Evolutionary conservation across 228 moss, liverwort and hornwort genomes (phyloP).

Genomic region (Sphagnum magellanicum): DNA sequence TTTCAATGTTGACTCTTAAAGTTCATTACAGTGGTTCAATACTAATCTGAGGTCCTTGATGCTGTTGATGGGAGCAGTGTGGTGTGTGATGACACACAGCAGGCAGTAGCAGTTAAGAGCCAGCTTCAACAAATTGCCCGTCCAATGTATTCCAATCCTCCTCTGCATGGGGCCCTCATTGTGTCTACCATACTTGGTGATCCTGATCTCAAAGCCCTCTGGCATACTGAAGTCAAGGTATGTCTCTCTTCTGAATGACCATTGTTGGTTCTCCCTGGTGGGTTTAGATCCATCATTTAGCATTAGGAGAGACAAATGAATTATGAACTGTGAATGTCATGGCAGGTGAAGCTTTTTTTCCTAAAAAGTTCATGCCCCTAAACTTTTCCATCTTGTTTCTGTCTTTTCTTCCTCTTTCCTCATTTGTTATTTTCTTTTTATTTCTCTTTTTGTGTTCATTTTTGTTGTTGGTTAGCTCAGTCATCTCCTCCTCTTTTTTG

Average conservation of each 20-base stretch:
- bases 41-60: not conserved
- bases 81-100: conserved; percentile 37
- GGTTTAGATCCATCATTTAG: too few species aligned
- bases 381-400: too few species aligned
- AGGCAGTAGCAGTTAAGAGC: conserved; percentile 48
- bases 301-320: too few species aligned
- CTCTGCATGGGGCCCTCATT: conserved; percentile 48
- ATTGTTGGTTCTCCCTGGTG: too few species aligned
- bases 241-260: not conserved
- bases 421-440: too few species aligned
- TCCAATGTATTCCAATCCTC: conserved; percentile 59
- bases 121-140: conserved; percentile 58
- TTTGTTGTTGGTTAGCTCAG: too few species aligned
- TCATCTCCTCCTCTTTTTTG: too few species aligned
- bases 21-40: not conserved
- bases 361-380: too few species aligned
- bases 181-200: conserved; percentile 47
- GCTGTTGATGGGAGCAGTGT: conserved; percentile 20
- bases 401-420: too few species aligned
- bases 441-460: too few species aligned
- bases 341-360: too few species aligned
- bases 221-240: conserved; percentile 58
- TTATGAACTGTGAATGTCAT: too few species aligned
- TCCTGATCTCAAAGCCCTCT: conserved; percentile 37
- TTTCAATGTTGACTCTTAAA: not conserved